These are phyloP conservation scores for Pythium biforme DNA, from an alignment of 352 stramenopile genomes.

Conservation along the genomic window DNA sequence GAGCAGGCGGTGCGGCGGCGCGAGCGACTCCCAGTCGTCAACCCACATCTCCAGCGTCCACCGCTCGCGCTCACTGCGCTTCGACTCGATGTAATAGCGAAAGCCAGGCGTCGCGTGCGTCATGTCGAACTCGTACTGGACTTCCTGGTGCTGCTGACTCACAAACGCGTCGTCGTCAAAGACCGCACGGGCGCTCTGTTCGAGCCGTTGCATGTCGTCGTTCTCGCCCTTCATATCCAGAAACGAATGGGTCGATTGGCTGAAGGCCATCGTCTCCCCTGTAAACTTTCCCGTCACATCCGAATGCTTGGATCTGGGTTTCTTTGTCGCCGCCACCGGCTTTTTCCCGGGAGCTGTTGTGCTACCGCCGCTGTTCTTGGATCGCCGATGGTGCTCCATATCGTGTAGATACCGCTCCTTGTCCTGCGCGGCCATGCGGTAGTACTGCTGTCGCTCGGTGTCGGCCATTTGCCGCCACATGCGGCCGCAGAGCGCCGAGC, in stretches of 20 bases:
- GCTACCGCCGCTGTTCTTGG: conserved; percentile 3
- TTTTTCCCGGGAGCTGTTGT: not conserved
- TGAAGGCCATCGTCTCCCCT: not conserved
- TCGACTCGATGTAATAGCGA: conserved; percentile 30
- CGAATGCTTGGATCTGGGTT: not conserved
- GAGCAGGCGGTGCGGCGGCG: conserved; percentile 23
- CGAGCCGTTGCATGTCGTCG: conserved; percentile 30
- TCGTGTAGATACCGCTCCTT: conserved; percentile 50
- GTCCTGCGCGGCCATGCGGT: conserved; percentile 50
- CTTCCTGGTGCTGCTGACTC: conserved; percentile 2
- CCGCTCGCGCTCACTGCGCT: conserved; percentile 25
- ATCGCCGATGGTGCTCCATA: conserved; percentile 28
- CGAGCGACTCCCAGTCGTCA: conserved; percentile 28
- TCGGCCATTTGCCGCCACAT: conserved; percentile 64
- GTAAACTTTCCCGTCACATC: not conserved
- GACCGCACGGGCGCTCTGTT: conserved; percentile 26
- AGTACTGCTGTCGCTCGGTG: conserved; percentile 46
- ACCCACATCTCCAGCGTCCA: conserved; percentile 32
- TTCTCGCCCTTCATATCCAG: conserved; percentile 10
- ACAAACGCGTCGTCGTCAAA: conserved; percentile 20
- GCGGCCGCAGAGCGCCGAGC: conserved; percentile 49
- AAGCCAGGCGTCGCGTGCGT: conserved; percentile 18
- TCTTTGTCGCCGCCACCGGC: not conserved
- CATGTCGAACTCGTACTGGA: not conserved
- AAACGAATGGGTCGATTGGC: not conserved